phyloP scores from a whole-genome alignment of 345 rosid species.

The Eucalyptus albens region DNA sequence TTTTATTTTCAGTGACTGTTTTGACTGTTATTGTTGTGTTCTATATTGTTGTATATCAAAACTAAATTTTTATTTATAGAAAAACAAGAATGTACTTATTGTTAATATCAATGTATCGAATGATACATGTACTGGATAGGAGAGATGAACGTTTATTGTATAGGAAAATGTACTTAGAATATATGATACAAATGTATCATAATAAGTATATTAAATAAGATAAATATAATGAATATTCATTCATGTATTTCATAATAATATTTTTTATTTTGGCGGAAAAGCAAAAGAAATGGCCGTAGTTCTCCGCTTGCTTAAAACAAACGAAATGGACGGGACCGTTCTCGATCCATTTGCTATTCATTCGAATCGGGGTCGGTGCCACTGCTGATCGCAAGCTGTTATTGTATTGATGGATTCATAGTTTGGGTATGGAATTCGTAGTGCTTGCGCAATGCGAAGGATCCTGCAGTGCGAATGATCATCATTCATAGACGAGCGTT shows the following conservation, averaged over 20 bases:
- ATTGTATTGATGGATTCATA: background rate
- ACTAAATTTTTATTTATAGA: no score
- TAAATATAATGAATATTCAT: no score
- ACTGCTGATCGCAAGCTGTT: background rate
- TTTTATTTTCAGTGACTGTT: no score
- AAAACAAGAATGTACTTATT: no score
- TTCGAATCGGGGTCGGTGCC: background rate
- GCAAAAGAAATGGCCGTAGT: background rate
- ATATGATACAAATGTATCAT: accelerated
- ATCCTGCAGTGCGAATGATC: background rate
- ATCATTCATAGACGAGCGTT: background rate
- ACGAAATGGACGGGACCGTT: background rate
- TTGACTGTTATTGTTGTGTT: no score
- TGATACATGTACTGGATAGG: no score
- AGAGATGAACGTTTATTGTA: no score
- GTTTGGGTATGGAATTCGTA: background rate
- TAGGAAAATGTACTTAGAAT: no score
- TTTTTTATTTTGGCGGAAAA: background rate
- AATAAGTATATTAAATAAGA: no score
- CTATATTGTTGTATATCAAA: no score
- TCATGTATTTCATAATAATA: no score
- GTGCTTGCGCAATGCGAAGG: background rate
- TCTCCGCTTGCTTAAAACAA: background rate
- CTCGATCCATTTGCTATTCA: background rate
- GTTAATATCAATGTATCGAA: no score